Percentiles rank a stretch among this genome's conserved stretches.
Conservation (phyloP, 179 eudicot genomes). For the Beta corolliflora region DNA sequence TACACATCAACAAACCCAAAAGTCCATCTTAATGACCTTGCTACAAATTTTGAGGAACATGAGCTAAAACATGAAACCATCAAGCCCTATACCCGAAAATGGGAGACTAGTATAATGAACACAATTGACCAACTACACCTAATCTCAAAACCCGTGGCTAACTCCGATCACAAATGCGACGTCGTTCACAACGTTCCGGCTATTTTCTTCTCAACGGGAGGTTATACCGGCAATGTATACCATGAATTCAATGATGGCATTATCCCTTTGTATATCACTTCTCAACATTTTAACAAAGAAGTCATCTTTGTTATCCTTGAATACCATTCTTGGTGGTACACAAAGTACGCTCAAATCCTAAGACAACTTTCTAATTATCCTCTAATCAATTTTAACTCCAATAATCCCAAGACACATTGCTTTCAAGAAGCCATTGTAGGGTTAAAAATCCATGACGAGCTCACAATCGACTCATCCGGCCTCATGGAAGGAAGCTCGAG, state of each 20-base stretch:
- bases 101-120: conserved; percentile 72
- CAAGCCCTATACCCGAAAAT: conserved; percentile 84
- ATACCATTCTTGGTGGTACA: conserved; percentile 87
- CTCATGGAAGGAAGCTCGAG: conserved; percentile 31
- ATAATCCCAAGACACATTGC: conserved; percentile 60
- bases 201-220: conserved; percentile 89
- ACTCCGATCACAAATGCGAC: conserved; percentile 46
- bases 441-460: conserved; percentile 76
- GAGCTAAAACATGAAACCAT: conserved; percentile 60
- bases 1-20: conserved; percentile 37
- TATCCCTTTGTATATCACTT: conserved; percentile 79
- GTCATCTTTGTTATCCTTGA: conserved; percentile 83
- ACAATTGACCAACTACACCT: conserved; percentile 64
- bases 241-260: conserved; percentile 94
- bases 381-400: conserved; percentile 55
- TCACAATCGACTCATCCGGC: conserved; percentile 59
- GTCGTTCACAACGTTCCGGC: conserved; percentile 77
- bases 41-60: conserved; percentile 15
- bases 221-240: conserved; percentile 88
- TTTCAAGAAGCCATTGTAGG: conserved; percentile 80
- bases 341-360: conserved; percentile 58
- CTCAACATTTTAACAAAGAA: conserved; percentile 62
- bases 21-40: conserved; percentile 9
- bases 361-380: conserved; percentile 68
- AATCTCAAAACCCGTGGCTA: conserved; percentile 37